phyloP scores from a whole-genome alignment of 2,329 filamentous ascomycete genomes.

The Fusarium palustre region DNA sequence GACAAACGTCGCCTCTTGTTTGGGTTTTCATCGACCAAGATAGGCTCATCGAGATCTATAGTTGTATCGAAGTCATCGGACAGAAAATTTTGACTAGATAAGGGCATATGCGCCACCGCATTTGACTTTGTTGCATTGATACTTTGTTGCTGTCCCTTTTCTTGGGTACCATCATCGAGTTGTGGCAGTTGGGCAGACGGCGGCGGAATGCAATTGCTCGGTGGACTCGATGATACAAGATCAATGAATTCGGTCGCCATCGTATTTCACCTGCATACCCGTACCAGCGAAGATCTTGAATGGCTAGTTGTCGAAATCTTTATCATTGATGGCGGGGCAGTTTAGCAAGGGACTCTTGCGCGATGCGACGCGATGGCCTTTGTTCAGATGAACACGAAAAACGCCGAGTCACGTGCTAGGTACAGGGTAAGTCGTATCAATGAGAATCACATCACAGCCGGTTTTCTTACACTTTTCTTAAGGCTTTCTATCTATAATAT shows the following conservation, averaged over 20 bases:
- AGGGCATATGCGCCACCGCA: neutral
- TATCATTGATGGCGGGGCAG: conserved; percentile 16
- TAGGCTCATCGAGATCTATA: conserved; percentile 51
- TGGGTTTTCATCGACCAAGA: conserved; percentile 33
- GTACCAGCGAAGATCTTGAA: neutral
- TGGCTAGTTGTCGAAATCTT: neutral
- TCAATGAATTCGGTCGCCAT: conserved; percentile 54
- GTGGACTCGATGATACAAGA: conserved; percentile 54
- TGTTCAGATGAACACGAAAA: conserved; percentile 31
- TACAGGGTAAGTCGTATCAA: neutral
- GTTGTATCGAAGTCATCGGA: conserved; percentile 57
- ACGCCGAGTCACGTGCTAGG: conserved; percentile 46
- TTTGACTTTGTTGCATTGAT: neutral
- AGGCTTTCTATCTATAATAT: neutral
- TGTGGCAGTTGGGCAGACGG: conserved; percentile 9
- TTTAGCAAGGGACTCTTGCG: conserved; percentile 9
- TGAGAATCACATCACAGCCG: neutral
- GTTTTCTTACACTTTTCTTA: neutral
- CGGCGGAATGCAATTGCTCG: conserved; percentile 5
- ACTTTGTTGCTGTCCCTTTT: neutral
- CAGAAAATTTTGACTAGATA: conserved; percentile 34
- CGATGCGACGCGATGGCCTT: conserved; percentile 38
- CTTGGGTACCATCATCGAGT: neutral
- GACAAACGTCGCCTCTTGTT: conserved; percentile 50
- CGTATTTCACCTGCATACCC: neutral